Evolutionary conservation across 2,329 filamentous ascomycete genomes (phyloP).

Genomic region (Hypoxylon sp.): DNA sequence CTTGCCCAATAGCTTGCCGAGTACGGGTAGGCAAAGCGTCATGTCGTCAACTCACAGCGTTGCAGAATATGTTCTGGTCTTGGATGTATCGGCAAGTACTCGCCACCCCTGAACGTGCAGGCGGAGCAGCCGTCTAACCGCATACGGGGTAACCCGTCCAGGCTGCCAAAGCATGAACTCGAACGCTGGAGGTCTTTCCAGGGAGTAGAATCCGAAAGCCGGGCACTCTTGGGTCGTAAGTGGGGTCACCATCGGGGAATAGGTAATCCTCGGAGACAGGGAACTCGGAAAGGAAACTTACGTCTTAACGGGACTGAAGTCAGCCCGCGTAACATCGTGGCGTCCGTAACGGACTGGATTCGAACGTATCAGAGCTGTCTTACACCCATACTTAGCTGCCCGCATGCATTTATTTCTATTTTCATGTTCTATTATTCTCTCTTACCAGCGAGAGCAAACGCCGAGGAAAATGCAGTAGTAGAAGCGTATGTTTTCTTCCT

Average conservation of each 20-base stretch:
- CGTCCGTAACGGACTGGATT: too few relatives aligned
- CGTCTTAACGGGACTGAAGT: slow-evolving; percentile 9
- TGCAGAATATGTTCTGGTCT: slow-evolving; percentile 18
- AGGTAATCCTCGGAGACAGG: slow-evolving; percentile 29
- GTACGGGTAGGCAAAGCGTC: slow-evolving; percentile 19
- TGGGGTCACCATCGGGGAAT: slow-evolving; percentile 31
- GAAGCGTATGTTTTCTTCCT: neutral
- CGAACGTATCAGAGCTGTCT: too few relatives aligned
- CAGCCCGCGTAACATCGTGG: slow-evolving; percentile 23
- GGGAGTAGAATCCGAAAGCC: slow-evolving; percentile 31
- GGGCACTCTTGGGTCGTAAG: slow-evolving; percentile 19
- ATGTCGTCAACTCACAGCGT: slow-evolving; percentile 17
- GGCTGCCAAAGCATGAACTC: slow-evolving; percentile 6
- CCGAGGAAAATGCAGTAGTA: neutral
- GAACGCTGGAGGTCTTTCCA: slow-evolving; percentile 6
- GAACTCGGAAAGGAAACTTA: slow-evolving; percentile 31
- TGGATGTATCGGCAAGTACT: slow-evolving; percentile 36
- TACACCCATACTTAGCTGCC: too few relatives aligned
- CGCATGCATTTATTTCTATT: too few relatives aligned
- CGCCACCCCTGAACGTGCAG: slow-evolving; percentile 33
- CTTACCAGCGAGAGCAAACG: too few relatives aligned
- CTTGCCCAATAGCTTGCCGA: slow-evolving; percentile 27
- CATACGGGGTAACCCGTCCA: slow-evolving; percentile 25
- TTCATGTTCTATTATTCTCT: too few relatives aligned
- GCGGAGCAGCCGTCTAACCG: slow-evolving; percentile 35